These are phyloP conservation scores for Heterobasidion annosum DNA, from an alignment of 1,284 basidiomycete species.

Conservation along the genomic window DNA sequence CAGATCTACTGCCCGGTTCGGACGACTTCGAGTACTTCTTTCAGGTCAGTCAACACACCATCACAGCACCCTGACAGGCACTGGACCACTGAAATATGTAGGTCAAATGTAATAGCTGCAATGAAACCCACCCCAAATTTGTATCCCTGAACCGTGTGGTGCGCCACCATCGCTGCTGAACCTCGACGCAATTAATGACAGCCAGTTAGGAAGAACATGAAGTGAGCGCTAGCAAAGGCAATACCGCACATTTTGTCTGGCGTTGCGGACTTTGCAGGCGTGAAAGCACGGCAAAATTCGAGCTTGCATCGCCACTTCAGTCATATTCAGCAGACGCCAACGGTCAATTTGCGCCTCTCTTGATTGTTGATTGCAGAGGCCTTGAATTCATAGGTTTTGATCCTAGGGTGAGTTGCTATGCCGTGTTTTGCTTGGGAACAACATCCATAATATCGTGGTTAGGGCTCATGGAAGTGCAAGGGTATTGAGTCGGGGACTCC, in stretches of 20 bases:
- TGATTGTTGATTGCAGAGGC: slow-evolving; percentile 69
- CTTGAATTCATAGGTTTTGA: slow-evolving; percentile 70
- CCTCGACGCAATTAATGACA: too few species aligned
- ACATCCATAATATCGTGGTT: background rate
- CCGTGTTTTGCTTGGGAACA: background rate
- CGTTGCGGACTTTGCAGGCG: slow-evolving; percentile 67
- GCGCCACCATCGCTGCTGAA: slow-evolving; percentile 10
- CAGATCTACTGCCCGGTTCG: slow-evolving; percentile 49
- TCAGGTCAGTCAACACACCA: slow-evolving; percentile 31
- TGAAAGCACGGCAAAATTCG: slow-evolving; percentile 75
- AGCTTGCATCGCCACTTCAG: slow-evolving; percentile 34
- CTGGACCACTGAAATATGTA: slow-evolving; percentile 17
- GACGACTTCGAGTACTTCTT: slow-evolving; percentile 75
- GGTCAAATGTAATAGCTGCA: slow-evolving; percentile 76
- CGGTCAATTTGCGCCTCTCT: slow-evolving; percentile 48
- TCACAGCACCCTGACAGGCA: background rate
- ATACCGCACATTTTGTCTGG: slow-evolving; percentile 73
- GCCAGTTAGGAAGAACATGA: slow-evolving; percentile 48
- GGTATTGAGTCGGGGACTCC: slow-evolving; percentile 42
- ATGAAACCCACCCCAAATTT: slow-evolving; percentile 62
- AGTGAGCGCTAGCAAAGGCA: slow-evolving; percentile 56
- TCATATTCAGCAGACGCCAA: slow-evolving; percentile 52
- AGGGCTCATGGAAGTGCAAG: slow-evolving; percentile 68
- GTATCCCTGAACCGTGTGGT: slow-evolving; percentile 64
- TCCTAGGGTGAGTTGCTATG: slow-evolving; percentile 33